Conservation (phyloP, 345 rosid species). For the Firmiana major region DNA sequence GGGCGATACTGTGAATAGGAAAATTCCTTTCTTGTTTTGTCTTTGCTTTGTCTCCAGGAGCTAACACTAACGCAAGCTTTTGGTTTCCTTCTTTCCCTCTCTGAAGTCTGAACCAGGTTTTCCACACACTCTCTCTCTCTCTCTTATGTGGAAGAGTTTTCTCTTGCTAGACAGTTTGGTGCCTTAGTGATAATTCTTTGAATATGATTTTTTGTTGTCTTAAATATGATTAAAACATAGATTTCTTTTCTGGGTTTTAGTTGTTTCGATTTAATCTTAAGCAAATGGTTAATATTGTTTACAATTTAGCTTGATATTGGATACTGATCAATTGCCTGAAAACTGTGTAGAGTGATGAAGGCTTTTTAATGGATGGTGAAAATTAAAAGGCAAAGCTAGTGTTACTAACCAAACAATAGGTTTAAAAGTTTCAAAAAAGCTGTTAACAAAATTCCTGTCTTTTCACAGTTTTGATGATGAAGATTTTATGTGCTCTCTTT, state of each 20-base stretch:
- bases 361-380: background rate
- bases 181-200: background rate
- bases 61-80: background rate
- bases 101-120: background rate
- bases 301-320: background rate
- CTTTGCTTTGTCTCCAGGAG: background rate
- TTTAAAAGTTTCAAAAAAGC: background rate
- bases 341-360: background rate
- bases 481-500: background rate
- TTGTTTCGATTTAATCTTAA: background rate
- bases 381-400: background rate
- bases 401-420: background rate
- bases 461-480: background rate
- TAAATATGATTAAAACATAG: background rate
- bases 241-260: slow-evolving; percentile 1
- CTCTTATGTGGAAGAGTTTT: background rate
- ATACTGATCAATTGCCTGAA: background rate
- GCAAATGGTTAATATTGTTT: background rate
- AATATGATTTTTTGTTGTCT: background rate
- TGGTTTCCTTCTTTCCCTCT: background rate
- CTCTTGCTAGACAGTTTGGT: background rate
- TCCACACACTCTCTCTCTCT: background rate
- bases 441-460: background rate
- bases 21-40: background rate
- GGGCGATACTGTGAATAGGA: background rate